Evolutionary conservation across 2,329 filamentous ascomycete species (phyloP).

Genomic region (Thelonectria discophora): DNA sequence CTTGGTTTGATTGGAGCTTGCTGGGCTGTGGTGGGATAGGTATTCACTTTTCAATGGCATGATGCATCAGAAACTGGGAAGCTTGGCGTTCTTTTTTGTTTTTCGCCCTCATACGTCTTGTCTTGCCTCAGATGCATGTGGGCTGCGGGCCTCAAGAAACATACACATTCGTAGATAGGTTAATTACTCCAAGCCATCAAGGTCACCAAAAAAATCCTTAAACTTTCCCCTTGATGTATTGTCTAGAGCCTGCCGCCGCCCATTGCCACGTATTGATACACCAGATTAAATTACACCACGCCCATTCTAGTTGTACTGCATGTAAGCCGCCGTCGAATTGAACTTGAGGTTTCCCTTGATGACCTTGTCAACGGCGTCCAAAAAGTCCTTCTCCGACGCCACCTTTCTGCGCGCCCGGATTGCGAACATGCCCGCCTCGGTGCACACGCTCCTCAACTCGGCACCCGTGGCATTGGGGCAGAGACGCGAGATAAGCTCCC

Average conservation of each 20-base stretch:
- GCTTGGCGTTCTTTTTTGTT: constrained; percentile 36
- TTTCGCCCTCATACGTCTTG: constrained; percentile 15
- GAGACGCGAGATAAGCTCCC: constrained; percentile 96
- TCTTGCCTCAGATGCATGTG: constrained; percentile 16
- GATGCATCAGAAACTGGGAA: constrained; percentile 26
- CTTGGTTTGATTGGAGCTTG: constrained; percentile 5
- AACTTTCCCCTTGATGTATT: constrained; percentile 30
- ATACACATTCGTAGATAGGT: constrained; percentile 34
- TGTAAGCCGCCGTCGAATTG: constrained; percentile 97
- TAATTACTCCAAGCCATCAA: constrained; percentile 7
- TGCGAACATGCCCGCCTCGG: constrained; percentile 98
- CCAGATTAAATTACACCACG: constrained; percentile 42
- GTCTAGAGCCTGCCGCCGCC: constrained; percentile 38
- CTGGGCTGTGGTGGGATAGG: constrained; percentile 4
- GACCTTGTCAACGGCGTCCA: constrained; percentile 98
- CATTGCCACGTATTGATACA: constrained; percentile 48
- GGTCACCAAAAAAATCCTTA: not conserved
- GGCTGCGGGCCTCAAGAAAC: constrained; percentile 4
- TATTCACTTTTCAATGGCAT: constrained; percentile 18
- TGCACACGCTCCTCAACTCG: constrained; percentile 94
- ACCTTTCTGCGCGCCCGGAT: constrained; percentile 96
- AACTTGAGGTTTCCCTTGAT: constrained; percentile 99
- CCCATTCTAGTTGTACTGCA: constrained; percentile 90
- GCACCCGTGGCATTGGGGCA: constrained; percentile 98
- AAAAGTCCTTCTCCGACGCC: constrained; percentile 97